Base-by-base conservation (phyloP, 2,329 filamentous ascomycete species). In the Epichloe uncinata region DNA sequence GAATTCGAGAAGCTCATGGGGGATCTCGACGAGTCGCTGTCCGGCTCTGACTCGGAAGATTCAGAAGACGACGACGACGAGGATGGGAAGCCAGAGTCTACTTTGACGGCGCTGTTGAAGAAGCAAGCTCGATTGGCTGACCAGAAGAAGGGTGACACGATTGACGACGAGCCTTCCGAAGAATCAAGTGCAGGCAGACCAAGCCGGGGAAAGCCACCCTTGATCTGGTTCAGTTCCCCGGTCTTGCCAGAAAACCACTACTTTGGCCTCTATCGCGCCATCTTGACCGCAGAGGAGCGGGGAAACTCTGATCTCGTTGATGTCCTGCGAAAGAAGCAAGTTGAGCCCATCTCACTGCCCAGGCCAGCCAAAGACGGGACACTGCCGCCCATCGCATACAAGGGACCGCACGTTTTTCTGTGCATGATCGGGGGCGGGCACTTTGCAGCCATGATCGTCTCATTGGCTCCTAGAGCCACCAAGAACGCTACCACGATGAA, bases 381-480 rank as follows among this genome's bases (percentile, higher is more conserved):
- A 15, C 65, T 79, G 5, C 72, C 77, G 2, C 69, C 73, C 2
- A 67, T 76, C 9, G 71, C 72, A 3, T 79, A 84, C 61, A 79
- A 81, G 22, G 82, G 84, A 7, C 87, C 89, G 2, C 90, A 97
- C 63, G 81, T 95, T 46, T 97, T 98, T 63, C 77, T 98, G 45
- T 97, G 90, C 67, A 98, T 98, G 93, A 95, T 98, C 47, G 93
- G 93, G 22, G 93, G 93, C 52, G 93, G 93, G 0, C 93, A 98
- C 64, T 98, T 98, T 62, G 93, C 93, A 0, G 93, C 87, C 47
- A 97, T 97, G 90, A 75, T 97, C 11, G 86, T 98, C 11, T 89
- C 89, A 0, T 75, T 97, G 4, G 81, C 87, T 0, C 90, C 93
- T 0, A 86, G 89, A 54, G 73, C 85, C 48, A 78, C 81, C 37